A percentile compares a stretch with the other conserved stretches of the same genome.
These are phyloP conservation scores for Acer negundo DNA, from an alignment of 345 rosid species.

Conservation along the genomic window DNA sequence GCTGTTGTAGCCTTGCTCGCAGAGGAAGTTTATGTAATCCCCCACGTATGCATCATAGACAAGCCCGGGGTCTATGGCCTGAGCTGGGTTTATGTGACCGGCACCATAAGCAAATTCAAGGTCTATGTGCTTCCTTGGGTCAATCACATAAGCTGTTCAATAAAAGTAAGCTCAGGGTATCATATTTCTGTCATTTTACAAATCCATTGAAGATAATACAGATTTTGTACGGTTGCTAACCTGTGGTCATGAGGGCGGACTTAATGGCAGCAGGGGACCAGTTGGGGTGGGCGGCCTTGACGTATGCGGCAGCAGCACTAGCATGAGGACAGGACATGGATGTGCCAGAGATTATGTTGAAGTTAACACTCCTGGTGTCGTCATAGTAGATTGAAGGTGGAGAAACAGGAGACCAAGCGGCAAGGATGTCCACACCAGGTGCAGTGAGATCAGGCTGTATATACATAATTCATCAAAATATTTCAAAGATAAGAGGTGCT, in stretches of 20 bases:
- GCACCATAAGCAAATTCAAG: constrained; percentile 43
- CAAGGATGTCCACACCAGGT: constrained; percentile 37
- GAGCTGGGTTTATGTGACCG: constrained; percentile 41
- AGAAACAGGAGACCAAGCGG: constrained; percentile 26
- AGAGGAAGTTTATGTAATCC: constrained; percentile 49
- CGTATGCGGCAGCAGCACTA: constrained; percentile 30
- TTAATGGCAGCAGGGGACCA: constrained; percentile 37
- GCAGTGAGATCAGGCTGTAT: constrained; percentile 33
- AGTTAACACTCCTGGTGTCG: constrained; percentile 30
- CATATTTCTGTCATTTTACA: not conserved
- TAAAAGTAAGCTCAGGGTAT: not conserved
- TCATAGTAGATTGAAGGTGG: constrained; percentile 3
- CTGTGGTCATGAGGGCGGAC: constrained; percentile 39
- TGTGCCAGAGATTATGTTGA: constrained; percentile 32
- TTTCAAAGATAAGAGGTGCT: not conserved
- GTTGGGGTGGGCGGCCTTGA: constrained; percentile 30
- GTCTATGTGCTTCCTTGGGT: constrained; percentile 35
- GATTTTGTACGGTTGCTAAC: not conserved
- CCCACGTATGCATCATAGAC: constrained; percentile 36
- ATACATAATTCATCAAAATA: not conserved
- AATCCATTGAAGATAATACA: no score
- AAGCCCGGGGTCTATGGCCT: constrained; percentile 39
- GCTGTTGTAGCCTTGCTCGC: constrained; percentile 45
- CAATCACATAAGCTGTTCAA: constrained; percentile 26
- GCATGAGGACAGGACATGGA: constrained; percentile 40